A percentile compares a stretch with the other conserved stretches of the same genome.
phyloP scores from a whole-genome alignment of 2,329 filamentous ascomycete species.

The Fusarium chlamydosporum region DNA sequence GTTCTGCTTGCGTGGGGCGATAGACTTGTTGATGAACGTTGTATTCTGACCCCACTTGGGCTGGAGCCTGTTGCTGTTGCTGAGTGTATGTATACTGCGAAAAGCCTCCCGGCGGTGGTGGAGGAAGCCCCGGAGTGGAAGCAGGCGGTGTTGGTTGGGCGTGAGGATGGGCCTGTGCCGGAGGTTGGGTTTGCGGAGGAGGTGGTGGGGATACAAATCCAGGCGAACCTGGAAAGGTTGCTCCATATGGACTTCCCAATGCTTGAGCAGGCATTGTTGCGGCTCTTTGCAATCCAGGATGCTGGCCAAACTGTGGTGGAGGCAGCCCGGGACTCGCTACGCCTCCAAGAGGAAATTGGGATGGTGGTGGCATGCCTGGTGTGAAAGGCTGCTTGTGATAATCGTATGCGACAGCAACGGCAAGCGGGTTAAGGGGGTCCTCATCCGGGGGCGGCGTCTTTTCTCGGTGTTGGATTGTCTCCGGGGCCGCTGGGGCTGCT shows the following conservation, averaged over 20 bases:
- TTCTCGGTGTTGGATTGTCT: constrained; percentile 78
- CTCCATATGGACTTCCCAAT: constrained; percentile 61
- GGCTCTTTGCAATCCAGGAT: constrained; percentile 64
- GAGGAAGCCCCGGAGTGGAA: constrained; percentile 56
- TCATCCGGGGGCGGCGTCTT: constrained; percentile 85
- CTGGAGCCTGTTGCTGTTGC: constrained; percentile 44
- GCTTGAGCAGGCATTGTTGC: constrained; percentile 65
- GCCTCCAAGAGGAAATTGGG: constrained; percentile 60
- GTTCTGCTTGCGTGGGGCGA: constrained; percentile 75
- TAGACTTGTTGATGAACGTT: constrained; percentile 78
- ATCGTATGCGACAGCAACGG: constrained; percentile 70
- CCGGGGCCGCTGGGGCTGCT: constrained; percentile 80
- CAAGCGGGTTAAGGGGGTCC: constrained; percentile 68
- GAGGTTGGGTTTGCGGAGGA: constrained; percentile 51
- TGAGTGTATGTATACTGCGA: constrained; percentile 65
- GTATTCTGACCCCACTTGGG: constrained; percentile 61
- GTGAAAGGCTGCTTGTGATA: constrained; percentile 68
- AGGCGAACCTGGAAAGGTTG: constrained; percentile 62
- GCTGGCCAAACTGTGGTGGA: constrained; percentile 62
- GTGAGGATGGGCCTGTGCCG: constrained; percentile 51
- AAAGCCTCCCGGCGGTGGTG: constrained; percentile 68
- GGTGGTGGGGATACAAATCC: constrained; percentile 58
- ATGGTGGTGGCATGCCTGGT: constrained; percentile 64
- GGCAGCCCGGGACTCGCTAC: constrained; percentile 59
- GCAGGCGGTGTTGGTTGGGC: constrained; percentile 54